Conservation (phyloP, 202 grass and related monocot species). For the Setaria viridis region DNA sequence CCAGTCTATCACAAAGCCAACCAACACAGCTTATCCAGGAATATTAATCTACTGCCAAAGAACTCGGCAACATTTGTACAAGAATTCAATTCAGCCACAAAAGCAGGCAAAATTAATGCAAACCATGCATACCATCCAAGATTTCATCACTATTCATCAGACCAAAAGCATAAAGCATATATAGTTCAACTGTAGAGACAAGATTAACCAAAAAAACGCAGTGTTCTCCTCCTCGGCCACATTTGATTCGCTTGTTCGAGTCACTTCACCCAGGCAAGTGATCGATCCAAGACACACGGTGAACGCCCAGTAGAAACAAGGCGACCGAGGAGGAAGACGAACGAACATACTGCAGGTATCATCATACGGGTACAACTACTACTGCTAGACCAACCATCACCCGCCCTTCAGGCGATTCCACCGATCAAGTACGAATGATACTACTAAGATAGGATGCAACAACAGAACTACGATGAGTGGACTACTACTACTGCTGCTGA, state of each 20-base stretch:
- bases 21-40: too few species aligned
- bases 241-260: neutral
- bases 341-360: constrained; percentile 4
- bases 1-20: too few species aligned
- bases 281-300: constrained; percentile 18
- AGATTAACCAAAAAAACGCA: too few species aligned
- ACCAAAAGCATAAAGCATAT: too few species aligned
- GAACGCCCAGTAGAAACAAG: neutral
- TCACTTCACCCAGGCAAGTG: neutral
- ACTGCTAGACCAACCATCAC: constrained; percentile 32
- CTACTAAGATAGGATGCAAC: constrained; percentile 26
- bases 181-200: too few species aligned
- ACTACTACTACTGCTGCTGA: neutral
- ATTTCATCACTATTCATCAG: too few species aligned
- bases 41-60: too few species aligned
- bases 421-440: constrained; percentile 1
- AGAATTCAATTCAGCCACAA: too few species aligned
- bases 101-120: too few species aligned
- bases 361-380: neutral
- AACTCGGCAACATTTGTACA: too few species aligned
- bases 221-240: too few species aligned
- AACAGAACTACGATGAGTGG: constrained; percentile 15
- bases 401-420: neutral
- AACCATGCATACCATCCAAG: too few species aligned
- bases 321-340: neutral